Base-by-base conservation (phyloP, 768 basidiomycete species). In the Leccinum variicolor region DNA sequence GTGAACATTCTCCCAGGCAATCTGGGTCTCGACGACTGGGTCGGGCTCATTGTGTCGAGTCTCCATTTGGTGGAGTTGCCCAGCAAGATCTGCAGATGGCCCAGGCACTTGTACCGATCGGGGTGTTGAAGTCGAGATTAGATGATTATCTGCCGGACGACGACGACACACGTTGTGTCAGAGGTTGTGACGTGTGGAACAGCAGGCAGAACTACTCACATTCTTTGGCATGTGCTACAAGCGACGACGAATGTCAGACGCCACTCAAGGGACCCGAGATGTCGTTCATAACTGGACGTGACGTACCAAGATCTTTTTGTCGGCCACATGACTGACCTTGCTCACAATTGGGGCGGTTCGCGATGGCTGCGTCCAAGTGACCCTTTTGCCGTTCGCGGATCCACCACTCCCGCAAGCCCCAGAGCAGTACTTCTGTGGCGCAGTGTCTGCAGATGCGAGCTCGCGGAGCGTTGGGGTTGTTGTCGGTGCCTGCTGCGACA, bases 331-430 rank as follows among this genome's bases (percentile, higher is more conserved):
- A 67, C 28, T 67, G 73, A n/a, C 87, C 87, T 7, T 87, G 79
- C 10, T 79, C 79, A 62, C 90, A 93, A 64, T 92, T 86, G 31
- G 81, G 82, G 39, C 89, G 77, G n/a, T 71, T 78, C 63, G 78
- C 68, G n/a, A 89, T 69, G 46, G 66, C 68, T 48, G 78, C 79
- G 43, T 85, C 84, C 53, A 88, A 69, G 61, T 82, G 79, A 15
- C 86, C 90, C 64, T 85, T 88, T 72, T 77, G 79, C 28, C 90
- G 81, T 71, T 92, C 90, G 51, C 86, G 76, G 33, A 92, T 74
- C 90, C 91, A 92, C 90, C 90, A 93, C 39, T 86, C 89, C 59
- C 79, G 83, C 46, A 92, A 66, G 11, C 90, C 90, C 77, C 84
- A 89, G 3, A 92, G 74, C 17, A 92, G 75, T 2, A 91, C 80